A percentile compares a stretch with the other conserved stretches of the same genome.
Evolutionary conservation across 768 basidiomycete species (phyloP).

Genomic region (Amanita pallidorosea): DNA sequence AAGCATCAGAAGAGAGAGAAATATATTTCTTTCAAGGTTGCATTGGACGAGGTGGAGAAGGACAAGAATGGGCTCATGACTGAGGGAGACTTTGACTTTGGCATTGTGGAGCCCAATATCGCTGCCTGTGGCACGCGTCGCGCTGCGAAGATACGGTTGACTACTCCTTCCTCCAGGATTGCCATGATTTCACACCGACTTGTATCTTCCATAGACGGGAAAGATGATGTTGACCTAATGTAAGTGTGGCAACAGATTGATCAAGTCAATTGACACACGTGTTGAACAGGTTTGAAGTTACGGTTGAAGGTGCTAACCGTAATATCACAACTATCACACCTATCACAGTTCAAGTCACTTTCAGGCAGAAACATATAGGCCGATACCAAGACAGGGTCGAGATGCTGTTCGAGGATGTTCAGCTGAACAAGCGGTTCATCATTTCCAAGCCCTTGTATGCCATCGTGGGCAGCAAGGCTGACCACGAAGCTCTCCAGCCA

Average conservation of each 20-base stretch:
- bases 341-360: constrained; percentile 17
- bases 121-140: constrained; percentile 16
- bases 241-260: neutral
- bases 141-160: constrained; percentile 10
- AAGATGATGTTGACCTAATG: neutral
- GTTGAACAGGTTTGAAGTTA: constrained; percentile 1
- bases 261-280: neutral
- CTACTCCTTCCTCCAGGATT: constrained; percentile 13
- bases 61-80: constrained; percentile 44
- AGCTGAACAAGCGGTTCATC: constrained; percentile 31
- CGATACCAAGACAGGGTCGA: constrained; percentile 45
- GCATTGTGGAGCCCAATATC: constrained; percentile 27
- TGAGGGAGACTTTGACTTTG: constrained; percentile 37
- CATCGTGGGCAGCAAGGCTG: constrained; percentile 34
- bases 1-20: constrained; percentile 26
- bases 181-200: constrained; percentile 1
- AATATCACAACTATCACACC: constrained; percentile 5
- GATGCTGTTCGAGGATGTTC: constrained; percentile 37
- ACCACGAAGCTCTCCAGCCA: constrained; percentile 36
- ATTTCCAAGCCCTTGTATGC: constrained; percentile 35
- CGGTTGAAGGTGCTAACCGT: constrained; percentile 3
- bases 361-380: constrained; percentile 28
- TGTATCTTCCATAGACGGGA: neutral
- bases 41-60: constrained; percentile 39
- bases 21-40: constrained; percentile 28